Conservation (phyloP, 352 stramenopile species). For the Globisporangium rhizosaccharum region DNA sequence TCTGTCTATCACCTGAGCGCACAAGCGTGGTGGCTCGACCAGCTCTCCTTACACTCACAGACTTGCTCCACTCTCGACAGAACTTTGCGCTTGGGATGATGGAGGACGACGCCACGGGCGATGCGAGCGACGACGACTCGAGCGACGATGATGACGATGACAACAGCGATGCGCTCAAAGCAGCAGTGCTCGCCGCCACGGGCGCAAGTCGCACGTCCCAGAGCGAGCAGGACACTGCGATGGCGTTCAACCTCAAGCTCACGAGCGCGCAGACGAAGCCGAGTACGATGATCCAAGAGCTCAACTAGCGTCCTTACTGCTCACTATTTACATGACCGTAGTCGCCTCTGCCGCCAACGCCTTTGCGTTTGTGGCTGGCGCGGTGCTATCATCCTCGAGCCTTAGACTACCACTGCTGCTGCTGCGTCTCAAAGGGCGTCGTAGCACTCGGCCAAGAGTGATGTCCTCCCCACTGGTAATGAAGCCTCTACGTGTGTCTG, state of each 20-base stretch:
- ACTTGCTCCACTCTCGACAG: conserved; percentile 15
- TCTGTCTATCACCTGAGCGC: background rate
- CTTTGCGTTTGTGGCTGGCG: too few species aligned
- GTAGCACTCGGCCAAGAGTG: too few species aligned
- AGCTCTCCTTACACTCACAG: background rate
- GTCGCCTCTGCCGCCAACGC: background rate
- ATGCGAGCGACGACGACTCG: conserved; percentile 18
- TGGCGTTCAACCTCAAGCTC: conserved; percentile 27
- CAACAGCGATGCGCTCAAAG: conserved; percentile 19
- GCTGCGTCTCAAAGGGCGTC: too few species aligned
- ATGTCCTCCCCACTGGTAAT: too few species aligned
- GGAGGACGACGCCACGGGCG: conserved; percentile 30
- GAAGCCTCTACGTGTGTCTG: too few species aligned
- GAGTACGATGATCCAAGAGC: conserved; percentile 65
- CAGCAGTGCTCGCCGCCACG: conserved; percentile 2
- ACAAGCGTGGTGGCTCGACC: too few species aligned
- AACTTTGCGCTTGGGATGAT: conserved; percentile 75
- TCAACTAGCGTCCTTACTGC: conserved; percentile 27
- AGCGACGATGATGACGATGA: conserved; percentile 12
- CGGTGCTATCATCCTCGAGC: too few species aligned
- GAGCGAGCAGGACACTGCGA: background rate
- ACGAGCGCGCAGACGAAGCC: conserved; percentile 33
- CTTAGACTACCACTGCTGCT: background rate
- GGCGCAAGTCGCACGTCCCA: too few species aligned
- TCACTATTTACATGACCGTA: background rate